These are phyloP conservation scores for Didymella arachidicola DNA, from an alignment of 2,329 filamentous ascomycete species.

Conservation along the genomic window DNA sequence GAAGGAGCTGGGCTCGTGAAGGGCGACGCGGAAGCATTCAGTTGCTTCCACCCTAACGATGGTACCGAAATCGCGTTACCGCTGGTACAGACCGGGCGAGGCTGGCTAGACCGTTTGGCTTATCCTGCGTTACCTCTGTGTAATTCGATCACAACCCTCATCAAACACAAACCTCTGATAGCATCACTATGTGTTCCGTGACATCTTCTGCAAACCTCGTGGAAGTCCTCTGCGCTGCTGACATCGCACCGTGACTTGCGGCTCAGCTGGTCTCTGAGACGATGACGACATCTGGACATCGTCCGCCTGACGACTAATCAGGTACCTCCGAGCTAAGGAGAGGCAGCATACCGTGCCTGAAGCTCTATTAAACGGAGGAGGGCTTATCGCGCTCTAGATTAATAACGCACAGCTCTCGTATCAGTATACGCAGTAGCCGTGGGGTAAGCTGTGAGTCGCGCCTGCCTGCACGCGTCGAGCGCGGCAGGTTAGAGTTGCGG, in stretches of 20 bases:
- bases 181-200: slow-evolving; percentile 7
- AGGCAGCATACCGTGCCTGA: slow-evolving; percentile 10
- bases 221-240: slow-evolving; percentile 26
- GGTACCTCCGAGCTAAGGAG: slow-evolving; percentile 1
- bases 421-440: slow-evolving; percentile 14
- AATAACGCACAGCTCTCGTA: background rate
- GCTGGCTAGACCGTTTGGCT: slow-evolving; percentile 17
- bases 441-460: slow-evolving; percentile 25
- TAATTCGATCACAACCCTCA: slow-evolving; percentile 31
- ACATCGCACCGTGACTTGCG: slow-evolving; percentile 43
- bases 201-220: slow-evolving; percentile 17
- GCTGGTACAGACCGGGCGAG: slow-evolving; percentile 9
- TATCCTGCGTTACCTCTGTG: slow-evolving; percentile 28
- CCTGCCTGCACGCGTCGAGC: slow-evolving; percentile 18
- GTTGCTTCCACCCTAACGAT: background rate
- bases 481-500: slow-evolving; percentile 24
- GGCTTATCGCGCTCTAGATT: slow-evolving; percentile 4
- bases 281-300: slow-evolving; percentile 43
- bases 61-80: slow-evolving; percentile 3
- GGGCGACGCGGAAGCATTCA: background rate
- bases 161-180: background rate
- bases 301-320: slow-evolving; percentile 33
- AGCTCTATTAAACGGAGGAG: background rate
- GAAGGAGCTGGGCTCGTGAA: background rate
- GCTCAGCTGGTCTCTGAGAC: slow-evolving; percentile 38